phyloP scores from a whole-genome alignment of 225 moss, liverwort and hornwort species.

The Pleurozium schreberi region DNA sequence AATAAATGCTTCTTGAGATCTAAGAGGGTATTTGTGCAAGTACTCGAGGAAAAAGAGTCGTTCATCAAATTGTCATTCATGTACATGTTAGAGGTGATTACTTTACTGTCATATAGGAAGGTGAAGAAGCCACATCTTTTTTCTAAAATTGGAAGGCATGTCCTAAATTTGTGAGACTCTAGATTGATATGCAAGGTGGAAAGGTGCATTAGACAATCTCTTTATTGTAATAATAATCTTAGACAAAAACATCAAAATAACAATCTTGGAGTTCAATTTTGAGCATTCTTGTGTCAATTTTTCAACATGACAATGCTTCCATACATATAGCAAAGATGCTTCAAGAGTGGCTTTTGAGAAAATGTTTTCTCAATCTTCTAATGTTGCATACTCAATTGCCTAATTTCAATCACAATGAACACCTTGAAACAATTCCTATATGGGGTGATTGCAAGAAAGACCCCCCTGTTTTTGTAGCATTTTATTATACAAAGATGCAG shows the following conservation, averaged over 20 bases:
- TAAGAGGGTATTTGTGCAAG: neutral
- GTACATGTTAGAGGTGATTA: neutral
- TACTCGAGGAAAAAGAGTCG: neutral
- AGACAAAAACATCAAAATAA: neutral
- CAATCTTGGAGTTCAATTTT: no score
- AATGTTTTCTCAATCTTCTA: neutral
- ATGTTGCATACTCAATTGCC: neutral
- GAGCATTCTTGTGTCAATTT: no score
- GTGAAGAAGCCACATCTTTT: neutral
- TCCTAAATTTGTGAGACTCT: neutral
- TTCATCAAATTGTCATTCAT: no score
- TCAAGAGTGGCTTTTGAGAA: no score
- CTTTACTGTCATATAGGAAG: neutral
- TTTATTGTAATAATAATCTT: no score
- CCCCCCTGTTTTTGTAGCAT: no score
- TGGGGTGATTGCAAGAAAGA: no score
- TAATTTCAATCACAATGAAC: neutral
- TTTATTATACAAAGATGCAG: no score
- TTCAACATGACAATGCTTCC: no score
- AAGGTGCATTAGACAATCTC: no score
- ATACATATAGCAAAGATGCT: no score
- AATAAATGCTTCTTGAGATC: neutral
- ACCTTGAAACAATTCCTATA: neutral
- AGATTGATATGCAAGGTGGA: no score
- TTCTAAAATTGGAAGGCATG: neutral